Percentiles rank a stretch among this genome's conserved stretches.
Conservation (phyloP, 306 rosid genomes). For the Oxytropis ochrocephala region DNA sequence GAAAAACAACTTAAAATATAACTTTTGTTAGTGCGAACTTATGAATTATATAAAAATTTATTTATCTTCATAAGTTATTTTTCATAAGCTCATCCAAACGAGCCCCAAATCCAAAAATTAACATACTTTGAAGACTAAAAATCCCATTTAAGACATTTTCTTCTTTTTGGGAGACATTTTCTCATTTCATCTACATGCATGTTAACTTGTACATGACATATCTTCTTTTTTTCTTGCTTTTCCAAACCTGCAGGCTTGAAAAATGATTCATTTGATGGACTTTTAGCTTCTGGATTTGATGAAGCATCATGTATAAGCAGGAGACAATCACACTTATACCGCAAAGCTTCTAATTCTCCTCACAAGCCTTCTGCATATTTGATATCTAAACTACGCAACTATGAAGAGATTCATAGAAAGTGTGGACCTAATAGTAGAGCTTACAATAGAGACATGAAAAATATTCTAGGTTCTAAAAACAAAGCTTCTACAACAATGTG, state of each 20-base stretch:
- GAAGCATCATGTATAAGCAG: slow-evolving; percentile 51
- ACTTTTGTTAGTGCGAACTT: too few relatives aligned
- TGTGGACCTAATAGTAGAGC: too few relatives aligned
- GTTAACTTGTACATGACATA: not conserved
- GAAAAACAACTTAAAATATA: too few relatives aligned
- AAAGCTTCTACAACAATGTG: slow-evolving; percentile 20
- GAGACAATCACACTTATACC: slow-evolving; percentile 34
- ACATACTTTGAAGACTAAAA: too few relatives aligned
- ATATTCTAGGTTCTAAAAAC: slow-evolving; percentile 23
- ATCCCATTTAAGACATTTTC: too few relatives aligned
- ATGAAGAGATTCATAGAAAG: too few relatives aligned
- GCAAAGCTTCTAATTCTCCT: slow-evolving; percentile 26
- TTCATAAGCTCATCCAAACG: too few relatives aligned
- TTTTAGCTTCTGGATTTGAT: slow-evolving; percentile 40
- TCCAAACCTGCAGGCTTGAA: not conserved
- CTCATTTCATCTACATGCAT: not conserved
- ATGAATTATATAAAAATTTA: too few relatives aligned
- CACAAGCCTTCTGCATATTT: slow-evolving; percentile 32
- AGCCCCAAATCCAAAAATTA: too few relatives aligned
- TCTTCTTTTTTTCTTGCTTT: not conserved
- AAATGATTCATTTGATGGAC: slow-evolving; percentile 28
- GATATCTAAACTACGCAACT: too few relatives aligned
- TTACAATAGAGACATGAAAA: not conserved
- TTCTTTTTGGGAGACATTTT: too few relatives aligned
- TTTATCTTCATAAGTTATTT: too few relatives aligned